These are phyloP conservation scores for Allomyces arbusculus DNA, from an alignment of 192 early-diverging fungal species.

Conservation along the genomic window DNA sequence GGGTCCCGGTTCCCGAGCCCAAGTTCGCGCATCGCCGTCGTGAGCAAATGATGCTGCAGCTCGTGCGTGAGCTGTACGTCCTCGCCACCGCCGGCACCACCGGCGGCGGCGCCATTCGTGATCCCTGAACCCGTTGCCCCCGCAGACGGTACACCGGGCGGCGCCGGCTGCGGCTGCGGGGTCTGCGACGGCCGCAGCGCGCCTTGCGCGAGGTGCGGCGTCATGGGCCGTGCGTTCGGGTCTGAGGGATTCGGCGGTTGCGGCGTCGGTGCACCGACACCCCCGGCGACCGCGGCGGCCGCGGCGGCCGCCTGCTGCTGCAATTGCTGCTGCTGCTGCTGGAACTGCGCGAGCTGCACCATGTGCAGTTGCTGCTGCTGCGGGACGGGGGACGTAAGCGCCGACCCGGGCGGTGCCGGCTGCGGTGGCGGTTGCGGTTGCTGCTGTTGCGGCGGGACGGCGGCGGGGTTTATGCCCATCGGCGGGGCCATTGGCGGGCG, in stretches of 20 bases:
- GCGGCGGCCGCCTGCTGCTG: too few relatives aligned
- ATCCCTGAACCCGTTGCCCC: not conserved
- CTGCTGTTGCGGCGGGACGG: not conserved
- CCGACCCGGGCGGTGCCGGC: not conserved
- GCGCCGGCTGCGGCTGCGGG: not conserved
- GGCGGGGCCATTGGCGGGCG: too few relatives aligned
- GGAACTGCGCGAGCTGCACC: too few relatives aligned
- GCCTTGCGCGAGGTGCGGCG: too few relatives aligned
- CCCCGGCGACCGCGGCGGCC: not conserved
- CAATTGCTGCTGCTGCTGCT: too few relatives aligned
- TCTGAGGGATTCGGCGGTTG: not conserved
- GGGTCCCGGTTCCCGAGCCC: not conserved
- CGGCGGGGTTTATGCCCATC: too few relatives aligned
- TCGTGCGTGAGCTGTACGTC: not conserved
- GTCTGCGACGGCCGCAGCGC: not conserved
- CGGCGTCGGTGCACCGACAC: not conserved
- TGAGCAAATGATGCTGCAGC: not conserved
- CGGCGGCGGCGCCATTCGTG: not conserved
- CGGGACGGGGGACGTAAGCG: not conserved
- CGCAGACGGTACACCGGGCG: not conserved
- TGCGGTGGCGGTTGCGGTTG: conserved; percentile 1
- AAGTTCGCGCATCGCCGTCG: not conserved
- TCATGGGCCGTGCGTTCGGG: too few relatives aligned
- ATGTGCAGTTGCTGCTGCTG: too few relatives aligned
- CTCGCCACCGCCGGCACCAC: not conserved